Evolutionary conservation across 345 rosid species (phyloP).

Genomic region (Murraya koenigii): DNA sequence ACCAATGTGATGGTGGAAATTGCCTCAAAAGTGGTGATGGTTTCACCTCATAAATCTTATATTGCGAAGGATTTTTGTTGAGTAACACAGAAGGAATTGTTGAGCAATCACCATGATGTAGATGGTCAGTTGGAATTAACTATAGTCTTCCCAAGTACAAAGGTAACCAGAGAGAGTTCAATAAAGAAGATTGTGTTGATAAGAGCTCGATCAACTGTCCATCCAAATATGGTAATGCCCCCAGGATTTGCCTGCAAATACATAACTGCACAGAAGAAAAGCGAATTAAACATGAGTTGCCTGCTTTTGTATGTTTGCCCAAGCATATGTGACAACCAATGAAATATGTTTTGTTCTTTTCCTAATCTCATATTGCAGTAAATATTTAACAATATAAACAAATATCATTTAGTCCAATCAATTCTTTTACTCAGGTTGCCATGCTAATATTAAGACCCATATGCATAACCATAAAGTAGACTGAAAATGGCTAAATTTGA

Average conservation of each 20-base stretch:
- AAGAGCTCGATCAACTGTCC: conserved; percentile 81
- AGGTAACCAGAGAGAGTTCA: conserved; percentile 68
- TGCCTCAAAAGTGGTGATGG: neutral
- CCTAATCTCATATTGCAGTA: neutral
- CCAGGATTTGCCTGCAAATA: conserved; percentile 90
- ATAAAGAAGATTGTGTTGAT: conserved; percentile 85
- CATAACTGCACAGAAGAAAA: conserved; percentile 47
- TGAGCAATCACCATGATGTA: neutral
- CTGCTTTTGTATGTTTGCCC: neutral
- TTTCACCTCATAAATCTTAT: neutral
- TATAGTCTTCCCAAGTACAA: conserved; percentile 78
- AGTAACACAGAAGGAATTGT: neutral
- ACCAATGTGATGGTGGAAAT: neutral
- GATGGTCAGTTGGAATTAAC: conserved; percentile 25
- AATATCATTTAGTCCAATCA: neutral
- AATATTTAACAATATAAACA: neutral
- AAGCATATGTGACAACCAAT: neutral
- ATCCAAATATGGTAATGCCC: conserved; percentile 86
- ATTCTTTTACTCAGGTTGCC: neutral
- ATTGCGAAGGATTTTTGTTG: neutral
- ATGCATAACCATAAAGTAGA: neutral
- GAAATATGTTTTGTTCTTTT: neutral
- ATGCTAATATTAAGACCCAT: neutral
- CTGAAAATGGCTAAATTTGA: neutral
- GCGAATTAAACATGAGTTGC: neutral